Evolutionary conservation across 2,329 filamentous ascomycete species (phyloP).

Genomic region (Bimuria novae-zelandiae): DNA sequence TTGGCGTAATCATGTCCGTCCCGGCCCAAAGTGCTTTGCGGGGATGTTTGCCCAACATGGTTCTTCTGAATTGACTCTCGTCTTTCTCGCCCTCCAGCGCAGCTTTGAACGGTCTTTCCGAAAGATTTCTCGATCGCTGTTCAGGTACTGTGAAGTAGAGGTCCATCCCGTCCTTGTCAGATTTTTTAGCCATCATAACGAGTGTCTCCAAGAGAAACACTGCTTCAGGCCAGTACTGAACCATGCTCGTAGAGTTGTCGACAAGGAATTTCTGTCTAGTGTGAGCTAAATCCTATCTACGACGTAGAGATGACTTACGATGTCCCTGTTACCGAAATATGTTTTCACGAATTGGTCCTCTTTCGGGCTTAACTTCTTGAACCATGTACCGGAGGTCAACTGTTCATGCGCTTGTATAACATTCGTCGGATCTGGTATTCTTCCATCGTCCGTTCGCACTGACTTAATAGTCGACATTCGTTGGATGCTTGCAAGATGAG

Average conservation of each 20-base stretch:
- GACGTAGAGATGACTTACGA: too few relatives aligned
- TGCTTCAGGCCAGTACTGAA: conserved; percentile 11
- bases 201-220: conserved; percentile 12
- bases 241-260: conserved; percentile 12
- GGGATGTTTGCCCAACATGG: neutral
- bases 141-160: conserved; percentile 7
- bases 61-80: neutral
- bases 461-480: too few relatives aligned
- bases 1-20: neutral
- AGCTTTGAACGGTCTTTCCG: neutral
- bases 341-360: too few relatives aligned
- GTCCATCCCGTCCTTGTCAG: conserved; percentile 12
- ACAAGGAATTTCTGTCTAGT: conserved; percentile 11
- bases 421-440: too few relatives aligned
- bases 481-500: too few relatives aligned
- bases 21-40: neutral
- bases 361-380: too few relatives aligned
- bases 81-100: neutral
- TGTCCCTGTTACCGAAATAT: too few relatives aligned
- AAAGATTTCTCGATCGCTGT: too few relatives aligned
- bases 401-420: too few relatives aligned
- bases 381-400: too few relatives aligned
- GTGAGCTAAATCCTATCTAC: too few relatives aligned
- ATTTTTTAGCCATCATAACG: conserved; percentile 4
- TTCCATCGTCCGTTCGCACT: too few relatives aligned